Conservation (phyloP, 2,329 filamentous ascomycete genomes). For the Aspergillus sp. region DNA sequence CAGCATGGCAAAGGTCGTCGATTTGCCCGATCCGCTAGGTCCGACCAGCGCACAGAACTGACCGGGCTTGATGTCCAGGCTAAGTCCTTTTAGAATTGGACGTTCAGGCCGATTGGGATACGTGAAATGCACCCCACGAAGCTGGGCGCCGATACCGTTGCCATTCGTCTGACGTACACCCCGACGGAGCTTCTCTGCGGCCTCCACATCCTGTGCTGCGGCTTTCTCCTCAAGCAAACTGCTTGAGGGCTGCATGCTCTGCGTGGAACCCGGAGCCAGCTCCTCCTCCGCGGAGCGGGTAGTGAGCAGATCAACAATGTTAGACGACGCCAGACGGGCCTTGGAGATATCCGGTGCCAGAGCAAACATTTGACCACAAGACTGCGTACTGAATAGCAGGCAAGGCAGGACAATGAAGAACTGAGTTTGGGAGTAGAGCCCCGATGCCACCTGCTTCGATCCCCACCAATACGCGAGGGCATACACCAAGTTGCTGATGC, state of each 20-base stretch:
- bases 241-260: conserved; percentile 13
- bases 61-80: conserved; percentile 58
- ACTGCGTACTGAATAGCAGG: conserved; percentile 70
- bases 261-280: conserved; percentile 16
- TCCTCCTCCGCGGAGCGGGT: conserved; percentile 31
- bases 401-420: conserved; percentile 74
- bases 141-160: conserved; percentile 52
- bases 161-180: conserved; percentile 10
- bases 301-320: conserved; percentile 52
- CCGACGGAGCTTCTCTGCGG: conserved; percentile 11
- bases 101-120: conserved; percentile 65
- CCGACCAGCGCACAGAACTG: conserved; percentile 67
- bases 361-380: conserved; percentile 73
- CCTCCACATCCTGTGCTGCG: conserved; percentile 22
- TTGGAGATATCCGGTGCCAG: conserved; percentile 70
- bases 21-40: conserved; percentile 66
- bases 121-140: conserved; percentile 63
- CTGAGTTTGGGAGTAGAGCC: conserved; percentile 63
- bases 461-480: conserved; percentile 81
- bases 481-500: conserved; percentile 65
- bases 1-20: conserved; percentile 60
- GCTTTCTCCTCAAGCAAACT: conserved; percentile 25
- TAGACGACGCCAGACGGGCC: conserved; percentile 60
- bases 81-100: conserved; percentile 58
- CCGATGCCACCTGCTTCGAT: conserved; percentile 65